Percentiles rank a stretch among this genome's conserved stretches.
Conservation (phyloP, 2,329 filamentous ascomycete genomes). For the Herpotrichia juniperi region DNA sequence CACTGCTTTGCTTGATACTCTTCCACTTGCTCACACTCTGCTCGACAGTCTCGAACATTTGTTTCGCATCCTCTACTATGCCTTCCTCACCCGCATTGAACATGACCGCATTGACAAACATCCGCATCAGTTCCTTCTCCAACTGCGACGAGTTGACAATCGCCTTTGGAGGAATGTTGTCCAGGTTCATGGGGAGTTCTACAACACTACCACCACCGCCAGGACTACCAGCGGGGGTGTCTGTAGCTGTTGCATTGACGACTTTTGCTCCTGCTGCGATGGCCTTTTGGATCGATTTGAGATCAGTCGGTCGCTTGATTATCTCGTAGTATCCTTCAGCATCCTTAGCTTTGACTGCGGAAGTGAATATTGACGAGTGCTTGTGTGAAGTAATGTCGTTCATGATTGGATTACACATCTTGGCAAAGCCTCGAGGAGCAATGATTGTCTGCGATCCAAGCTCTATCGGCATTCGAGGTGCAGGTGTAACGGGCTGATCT, state of each 20-base stretch:
- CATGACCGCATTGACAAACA: slow-evolving; percentile 99
- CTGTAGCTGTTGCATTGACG: slow-evolving; percentile 58
- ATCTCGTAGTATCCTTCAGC: slow-evolving; percentile 60
- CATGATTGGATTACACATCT: slow-evolving; percentile 56
- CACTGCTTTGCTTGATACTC: slow-evolving; percentile 64
- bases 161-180: slow-evolving; percentile 82
- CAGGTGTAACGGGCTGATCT: slow-evolving; percentile 33
- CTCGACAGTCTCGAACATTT: slow-evolving; percentile 90
- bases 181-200: slow-evolving; percentile 69
- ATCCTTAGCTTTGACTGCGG: slow-evolving; percentile 56
- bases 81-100: slow-evolving; percentile 93
- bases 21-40: slow-evolving; percentile 77
- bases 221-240: slow-evolving; percentile 65
- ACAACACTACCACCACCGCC: slow-evolving; percentile 57
- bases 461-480: no score
- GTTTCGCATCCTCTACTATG: slow-evolving; percentile 83
- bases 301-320: slow-evolving; percentile 58
- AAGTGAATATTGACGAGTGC: slow-evolving; percentile 57
- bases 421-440: slow-evolving; percentile 56
- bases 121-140: slow-evolving; percentile 90
- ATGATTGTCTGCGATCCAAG: slow-evolving; percentile 44
- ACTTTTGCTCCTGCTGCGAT: slow-evolving; percentile 61
- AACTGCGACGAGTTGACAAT: slow-evolving; percentile 94
- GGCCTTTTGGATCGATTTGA: slow-evolving; percentile 58
- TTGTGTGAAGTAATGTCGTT: slow-evolving; percentile 59